Conservation (phyloP, 2,329 filamentous ascomycete genomes). For the Venturia effusa region DNA sequence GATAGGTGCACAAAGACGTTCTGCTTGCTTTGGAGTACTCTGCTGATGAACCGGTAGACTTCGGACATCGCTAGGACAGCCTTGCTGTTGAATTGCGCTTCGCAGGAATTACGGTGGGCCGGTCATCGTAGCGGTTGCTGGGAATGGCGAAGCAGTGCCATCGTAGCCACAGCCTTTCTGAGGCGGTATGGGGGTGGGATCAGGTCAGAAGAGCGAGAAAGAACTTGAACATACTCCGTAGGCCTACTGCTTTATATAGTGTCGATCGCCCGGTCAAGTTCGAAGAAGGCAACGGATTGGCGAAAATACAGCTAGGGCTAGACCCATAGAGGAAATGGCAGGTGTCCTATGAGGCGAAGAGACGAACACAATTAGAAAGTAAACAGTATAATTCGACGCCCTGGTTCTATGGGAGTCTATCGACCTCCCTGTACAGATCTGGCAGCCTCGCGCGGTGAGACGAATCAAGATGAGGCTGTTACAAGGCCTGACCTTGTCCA, state of each 20-base stretch:
- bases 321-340: not conserved
- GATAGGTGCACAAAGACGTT: not conserved
- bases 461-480: slow-evolving; percentile 3
- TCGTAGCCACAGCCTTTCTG: not conserved
- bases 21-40: not conserved
- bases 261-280: not conserved
- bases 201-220: no score
- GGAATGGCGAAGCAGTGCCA: not conserved
- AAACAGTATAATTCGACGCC: slow-evolving; percentile 4
- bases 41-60: not conserved
- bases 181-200: not conserved
- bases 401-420: not conserved
- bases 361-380: not conserved
- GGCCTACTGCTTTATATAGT: not conserved
- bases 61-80: not conserved
- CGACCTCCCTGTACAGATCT: not conserved
- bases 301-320: not conserved
- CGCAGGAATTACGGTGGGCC: not conserved
- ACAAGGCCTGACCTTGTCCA: not conserved
- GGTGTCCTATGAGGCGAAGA: not conserved
- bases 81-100: not conserved
- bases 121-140: not conserved
- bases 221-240: no score
- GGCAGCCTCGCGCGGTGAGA: not conserved
- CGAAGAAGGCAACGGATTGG: not conserved